These are phyloP conservation scores for Teratosphaeriaceae sp. DNA, from an alignment of 2,329 filamentous ascomycete genomes.

Conservation along the genomic window DNA sequence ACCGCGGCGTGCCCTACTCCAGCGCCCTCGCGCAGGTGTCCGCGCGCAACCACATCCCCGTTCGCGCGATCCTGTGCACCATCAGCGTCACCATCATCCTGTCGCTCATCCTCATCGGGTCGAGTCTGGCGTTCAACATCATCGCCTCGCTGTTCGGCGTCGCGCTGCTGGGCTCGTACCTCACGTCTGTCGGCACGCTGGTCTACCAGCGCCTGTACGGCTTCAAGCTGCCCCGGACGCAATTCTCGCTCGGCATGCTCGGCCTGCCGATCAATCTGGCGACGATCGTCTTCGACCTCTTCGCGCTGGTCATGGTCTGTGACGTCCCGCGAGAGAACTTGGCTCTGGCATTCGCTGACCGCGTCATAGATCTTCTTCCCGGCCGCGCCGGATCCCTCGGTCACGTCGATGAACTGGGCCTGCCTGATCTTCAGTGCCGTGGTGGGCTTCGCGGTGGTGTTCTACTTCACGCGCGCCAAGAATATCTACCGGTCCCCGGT, in stretches of 20 bases:
- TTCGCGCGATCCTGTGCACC: neutral
- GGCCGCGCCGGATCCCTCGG: constrained; percentile 18
- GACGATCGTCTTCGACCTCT: constrained; percentile 12
- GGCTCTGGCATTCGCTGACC: constrained; percentile 1
- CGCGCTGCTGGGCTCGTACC: constrained; percentile 16
- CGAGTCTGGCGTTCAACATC: constrained; percentile 10
- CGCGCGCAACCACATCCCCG: neutral
- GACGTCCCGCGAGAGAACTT: constrained; percentile 6
- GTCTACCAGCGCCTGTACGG: constrained; percentile 13
- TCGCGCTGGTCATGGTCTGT: constrained; percentile 10
- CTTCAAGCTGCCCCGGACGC: constrained; percentile 11
- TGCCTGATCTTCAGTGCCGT: constrained; percentile 18
- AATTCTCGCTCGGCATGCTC: constrained; percentile 17
- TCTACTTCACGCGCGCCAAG: neutral
- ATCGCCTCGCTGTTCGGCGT: constrained; percentile 15
- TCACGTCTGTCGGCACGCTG: constrained; percentile 15
- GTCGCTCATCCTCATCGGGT: constrained; percentile 4
- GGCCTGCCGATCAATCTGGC: constrained; percentile 11
- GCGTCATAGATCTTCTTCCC: constrained; percentile 13
- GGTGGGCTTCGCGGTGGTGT: neutral
- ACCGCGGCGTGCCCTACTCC: neutral
- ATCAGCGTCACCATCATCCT: neutral
- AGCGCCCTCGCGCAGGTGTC: neutral
- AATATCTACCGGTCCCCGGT: neutral
- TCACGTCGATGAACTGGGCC: constrained; percentile 17